These are phyloP conservation scores for Wickerhamiella parazyma DNA, from an alignment of 805 yeast species.

Conservation along the genomic window DNA sequence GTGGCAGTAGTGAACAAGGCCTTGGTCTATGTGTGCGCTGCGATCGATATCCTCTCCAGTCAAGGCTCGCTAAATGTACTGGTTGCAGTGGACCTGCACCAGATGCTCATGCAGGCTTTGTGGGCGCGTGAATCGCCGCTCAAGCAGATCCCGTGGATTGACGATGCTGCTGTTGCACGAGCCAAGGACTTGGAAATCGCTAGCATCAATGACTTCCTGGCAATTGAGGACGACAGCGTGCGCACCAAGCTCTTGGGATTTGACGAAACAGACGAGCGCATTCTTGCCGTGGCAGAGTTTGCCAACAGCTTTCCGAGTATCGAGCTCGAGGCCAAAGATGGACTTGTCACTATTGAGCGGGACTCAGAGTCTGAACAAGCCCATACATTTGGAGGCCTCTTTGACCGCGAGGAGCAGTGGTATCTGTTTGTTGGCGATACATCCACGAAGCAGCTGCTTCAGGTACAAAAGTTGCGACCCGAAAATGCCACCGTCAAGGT, in stretches of 20 bases:
- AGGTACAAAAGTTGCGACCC: conserved; percentile 52
- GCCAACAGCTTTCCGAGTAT: conserved; percentile 83
- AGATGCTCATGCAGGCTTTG: conserved; percentile 74
- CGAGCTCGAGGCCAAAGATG: conserved; percentile 38
- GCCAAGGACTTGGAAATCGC: conserved; percentile 44
- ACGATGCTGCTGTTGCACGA: conserved; percentile 35
- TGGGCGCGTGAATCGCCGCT: conserved; percentile 73
- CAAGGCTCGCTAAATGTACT: conserved; percentile 71
- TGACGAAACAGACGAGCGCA: conserved; percentile 28
- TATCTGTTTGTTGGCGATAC: conserved; percentile 78
- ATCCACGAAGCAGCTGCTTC: conserved; percentile 45
- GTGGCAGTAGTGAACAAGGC: conserved; percentile 36
- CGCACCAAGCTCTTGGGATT: conserved; percentile 47
- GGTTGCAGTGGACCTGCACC: conserved; percentile 73
- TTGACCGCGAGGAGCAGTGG: conserved; percentile 37
- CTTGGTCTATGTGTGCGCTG: conserved; percentile 44
- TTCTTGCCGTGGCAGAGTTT: conserved; percentile 66
- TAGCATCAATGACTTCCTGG: conserved; percentile 67
- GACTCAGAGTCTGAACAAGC: conserved; percentile 61
- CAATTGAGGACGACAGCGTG: conserved; percentile 51
- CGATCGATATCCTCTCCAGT: conserved; percentile 63
- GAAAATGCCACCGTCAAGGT: conserved; percentile 36
- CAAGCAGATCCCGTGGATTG: conserved; percentile 66
- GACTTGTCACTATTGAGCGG: conserved; percentile 29
- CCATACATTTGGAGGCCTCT: conserved; percentile 31